Evolutionary conservation across 1,284 basidiomycete genomes (phyloP), one percentile per base, ranked within the genome.

Genomic region (Ceratobasidium sp.): DNA sequence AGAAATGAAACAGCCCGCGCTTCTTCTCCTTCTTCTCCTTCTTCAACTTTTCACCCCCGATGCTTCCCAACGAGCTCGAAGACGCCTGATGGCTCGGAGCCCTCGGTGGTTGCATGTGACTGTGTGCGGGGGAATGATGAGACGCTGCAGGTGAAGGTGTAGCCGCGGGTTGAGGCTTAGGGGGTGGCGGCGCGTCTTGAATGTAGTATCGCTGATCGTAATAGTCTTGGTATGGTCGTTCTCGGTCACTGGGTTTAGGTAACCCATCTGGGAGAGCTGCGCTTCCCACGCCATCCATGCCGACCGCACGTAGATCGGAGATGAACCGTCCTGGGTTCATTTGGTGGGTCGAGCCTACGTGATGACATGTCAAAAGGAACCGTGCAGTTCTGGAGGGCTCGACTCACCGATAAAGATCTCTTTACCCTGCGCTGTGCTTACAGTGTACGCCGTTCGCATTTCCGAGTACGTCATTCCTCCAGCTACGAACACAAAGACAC

Each of bases 391-490:
- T 55, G 25, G 29, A n/a, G 42, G 10, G n/a, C 20, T n/a, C 64
- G 8, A 77, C 85, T 65, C 74, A 94, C 94, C 95, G 73, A 99
- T 93, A 79, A 90, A 92, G 69, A 98, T 86, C 74, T 99, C 96
- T 78, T 92, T 94, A 75, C 90, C 89, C 57, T 94, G 78, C 6
- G 86, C 77, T 57, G 83, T 83, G 3, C 92, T 91, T 7, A 96
- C 81, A 60, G 90, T 83, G 77, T 98, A 99, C 35, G 87, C 90
- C 76, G 94, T 89, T 69, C 96, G 83, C 78, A 97, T 90, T 80
- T 99, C 97, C 0, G 93, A 94, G 78, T 96, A 97, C 1, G 96
- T 97, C 86, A 97, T 91, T 0, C 97, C 97, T 34, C 97, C 97
- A 12, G 93, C 93, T 13, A 98, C 84, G 78, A 98, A 99, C 45